These are phyloP conservation scores for Capronia americana DNA, from an alignment of 2,329 filamentous ascomycete genomes.

Conservation along the genomic window DNA sequence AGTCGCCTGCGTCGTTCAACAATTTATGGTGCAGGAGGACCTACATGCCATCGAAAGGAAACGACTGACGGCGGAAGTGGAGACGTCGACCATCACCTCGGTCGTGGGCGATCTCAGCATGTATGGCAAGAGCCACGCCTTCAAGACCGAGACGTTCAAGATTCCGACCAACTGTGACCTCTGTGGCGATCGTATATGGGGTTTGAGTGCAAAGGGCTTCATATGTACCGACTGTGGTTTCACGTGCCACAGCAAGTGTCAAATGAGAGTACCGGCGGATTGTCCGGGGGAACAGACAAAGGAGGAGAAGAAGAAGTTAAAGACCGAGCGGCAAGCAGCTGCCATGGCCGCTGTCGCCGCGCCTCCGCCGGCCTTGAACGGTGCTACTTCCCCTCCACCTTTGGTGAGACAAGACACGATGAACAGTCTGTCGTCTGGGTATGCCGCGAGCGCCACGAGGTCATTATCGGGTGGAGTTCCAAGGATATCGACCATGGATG, in stretches of 20 bases:
- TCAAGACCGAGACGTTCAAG: conserved; percentile 98
- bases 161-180: conserved; percentile 98
- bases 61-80: conserved; percentile 86
- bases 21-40: conserved; percentile 83
- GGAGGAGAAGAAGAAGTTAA: conserved; percentile 93
- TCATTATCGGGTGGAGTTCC: conserved; percentile 70
- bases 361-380: conserved; percentile 51
- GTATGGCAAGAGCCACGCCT: conserved; percentile 93
- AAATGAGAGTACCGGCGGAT: conserved; percentile 97
- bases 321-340: conserved; percentile 80
- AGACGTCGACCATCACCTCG: conserved; percentile 89
- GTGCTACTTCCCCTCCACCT: conserved; percentile 60
- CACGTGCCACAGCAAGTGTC: conserved; percentile 97
- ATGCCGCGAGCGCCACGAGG: conserved; percentile 77
- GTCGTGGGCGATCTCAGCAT: conserved; percentile 91
- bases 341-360: conserved; percentile 64
- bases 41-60: conserved; percentile 84
- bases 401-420: conserved; percentile 85
- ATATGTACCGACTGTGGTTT: conserved; percentile 97
- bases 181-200: conserved; percentile 97
- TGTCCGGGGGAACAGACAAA: conserved; percentile 94
- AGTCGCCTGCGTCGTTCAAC: conserved; percentile 79
- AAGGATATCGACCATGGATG: conserved; percentile 60
- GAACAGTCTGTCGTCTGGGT: conserved; percentile 87
- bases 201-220: conserved; percentile 92